Base-by-base conservation (phyloP, 2,329 filamentous ascomycete species). In the Blastomyces percursus region DNA sequence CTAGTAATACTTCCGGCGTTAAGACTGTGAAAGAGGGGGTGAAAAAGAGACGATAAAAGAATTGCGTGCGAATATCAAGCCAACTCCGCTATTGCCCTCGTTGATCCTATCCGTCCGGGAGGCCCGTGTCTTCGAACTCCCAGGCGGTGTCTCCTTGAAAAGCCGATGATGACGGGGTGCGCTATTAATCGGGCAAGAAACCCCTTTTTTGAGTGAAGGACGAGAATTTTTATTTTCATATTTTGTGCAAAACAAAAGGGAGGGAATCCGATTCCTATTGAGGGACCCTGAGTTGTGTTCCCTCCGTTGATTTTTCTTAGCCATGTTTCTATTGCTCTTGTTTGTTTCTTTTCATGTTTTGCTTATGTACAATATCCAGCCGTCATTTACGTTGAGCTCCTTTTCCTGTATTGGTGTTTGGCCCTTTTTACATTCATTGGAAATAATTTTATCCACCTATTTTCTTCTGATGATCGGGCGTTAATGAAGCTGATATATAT, bases 321-420 rank as follows among this genome's bases (percentile, higher is more conserved):
- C 19, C 32, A 11, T 44, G 11, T 16, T 40, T 52, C 5, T 19
- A 24, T 51, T 35, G 46, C 3, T 52, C 52, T 40, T 24, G 14
- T 27, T 30, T 27, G 27, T 14, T 27, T 5, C n/a, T 11, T 16
- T 38, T 52, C 3, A 5, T 52, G 46, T 52, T 32, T 11, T 60
- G 46, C 44, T 42, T 60, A 40, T 51, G 59, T 60, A 60, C 46
- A 52, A 60, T 60, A 60, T 60, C 48, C 59, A 51, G 46, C 14
- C 48, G 24, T 46, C 21, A 59, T 59, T 42, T 54, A 60, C 19
- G 32, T 42, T 42, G 54, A 42, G 54, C 38, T 40, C 8, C n/a
- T 52, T 60, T 38, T 51, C 19, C 14, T 60, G 8, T 24, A 9
- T 40, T 35, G 21, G 5, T 27, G 32, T 35, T 48, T 16, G 14